Evolutionary conservation across 1,284 basidiomycete genomes (phyloP), one percentile per base, ranked within the genome.

Genomic region (Amylostereum areolatum): DNA sequence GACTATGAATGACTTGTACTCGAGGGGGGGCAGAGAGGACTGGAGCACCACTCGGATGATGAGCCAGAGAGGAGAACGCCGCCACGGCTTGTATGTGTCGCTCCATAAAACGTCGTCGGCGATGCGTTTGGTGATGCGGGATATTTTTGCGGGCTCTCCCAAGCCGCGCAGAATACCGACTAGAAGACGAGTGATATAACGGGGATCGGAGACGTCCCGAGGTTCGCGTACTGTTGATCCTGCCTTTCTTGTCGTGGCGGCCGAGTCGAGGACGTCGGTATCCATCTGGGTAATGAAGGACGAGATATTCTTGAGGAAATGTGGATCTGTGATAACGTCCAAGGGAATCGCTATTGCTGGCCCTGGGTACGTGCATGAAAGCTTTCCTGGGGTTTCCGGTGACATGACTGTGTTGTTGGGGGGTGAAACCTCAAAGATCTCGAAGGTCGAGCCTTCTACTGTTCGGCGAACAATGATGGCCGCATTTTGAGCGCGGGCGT

Each of bases 1-100:
- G 2, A 68, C 46, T 57, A 78, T 70, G 56, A 80, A 80, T 1
- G 43, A 25, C 51, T 80, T 80, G 62, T 79, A 80, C 1, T 56
- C 55, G n/a, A 45, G 46, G n/a, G 41, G 42, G 12, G 48, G 35
- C 6, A 77, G 59, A 0, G 71, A 62, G 0, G 69, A 71, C 50
- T 80, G 77, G 3, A 78, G 51, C 0, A 68, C 64, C 2, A 78
- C 69, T 7, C 73, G 70, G 33, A 76, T 58, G n/a, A 74, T 55
- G 4, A 75, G 66, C 72, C 73, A 77, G 1, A 73, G 52, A 0
- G 71, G 60, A 3, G 72, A 72, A n/a, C 76, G 63, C 12, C 73
- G 59, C 75, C 75, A 78, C 9, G 74, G 74, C 11, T 63, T 59
- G 29, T 50, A 47, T 1, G 68, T 60, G 32, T 61, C 47, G 5